Conservation (phyloP, 331 rosid species). For the Rosa hybrid region DNA sequence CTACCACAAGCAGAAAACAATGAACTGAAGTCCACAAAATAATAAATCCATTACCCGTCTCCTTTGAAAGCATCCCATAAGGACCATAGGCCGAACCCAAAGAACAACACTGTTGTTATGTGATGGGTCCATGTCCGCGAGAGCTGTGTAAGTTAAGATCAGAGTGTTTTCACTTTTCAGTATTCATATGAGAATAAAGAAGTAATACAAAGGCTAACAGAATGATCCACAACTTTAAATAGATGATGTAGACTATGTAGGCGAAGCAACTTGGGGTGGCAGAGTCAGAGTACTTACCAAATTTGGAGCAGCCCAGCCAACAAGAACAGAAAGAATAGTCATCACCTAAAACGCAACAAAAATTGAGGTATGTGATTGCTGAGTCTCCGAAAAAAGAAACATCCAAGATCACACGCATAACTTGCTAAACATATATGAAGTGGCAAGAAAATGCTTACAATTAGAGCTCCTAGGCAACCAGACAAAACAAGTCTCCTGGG, state of each 20-base stretch:
- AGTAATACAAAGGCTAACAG: slow-evolving; percentile 3
- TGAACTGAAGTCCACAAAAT: slow-evolving; percentile 18
- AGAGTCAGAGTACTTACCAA: slow-evolving; percentile 53
- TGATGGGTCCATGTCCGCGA: slow-evolving; percentile 87
- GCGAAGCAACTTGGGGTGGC: slow-evolving; percentile 14
- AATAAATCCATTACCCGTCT: slow-evolving; percentile 59
- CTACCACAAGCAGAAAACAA: slow-evolving; percentile 22
- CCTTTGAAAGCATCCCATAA: slow-evolving; percentile 78
- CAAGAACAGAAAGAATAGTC: slow-evolving; percentile 89
- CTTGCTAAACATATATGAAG: slow-evolving; percentile 1
- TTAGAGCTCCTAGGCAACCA: slow-evolving; percentile 87
- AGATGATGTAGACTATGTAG: background rate
- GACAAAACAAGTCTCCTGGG: slow-evolving; percentile 87
- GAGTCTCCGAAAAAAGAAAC: slow-evolving; percentile 14
- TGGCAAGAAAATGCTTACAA: slow-evolving; percentile 57
- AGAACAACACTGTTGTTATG: slow-evolving; percentile 81
- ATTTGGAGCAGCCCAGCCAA: slow-evolving; percentile 99
- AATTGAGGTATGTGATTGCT: background rate
- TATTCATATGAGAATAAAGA: background rate
- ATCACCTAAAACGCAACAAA: slow-evolving; percentile 64
- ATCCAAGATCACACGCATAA: background rate
- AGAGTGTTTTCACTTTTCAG: background rate
- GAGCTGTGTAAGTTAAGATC: slow-evolving; percentile 52
- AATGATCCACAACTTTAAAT: background rate
- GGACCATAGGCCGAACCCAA: slow-evolving; percentile 90